Evolutionary conservation across 2,329 filamentous ascomycete genomes (phyloP).

Genomic region (Pochonia chlamydosporia): DNA sequence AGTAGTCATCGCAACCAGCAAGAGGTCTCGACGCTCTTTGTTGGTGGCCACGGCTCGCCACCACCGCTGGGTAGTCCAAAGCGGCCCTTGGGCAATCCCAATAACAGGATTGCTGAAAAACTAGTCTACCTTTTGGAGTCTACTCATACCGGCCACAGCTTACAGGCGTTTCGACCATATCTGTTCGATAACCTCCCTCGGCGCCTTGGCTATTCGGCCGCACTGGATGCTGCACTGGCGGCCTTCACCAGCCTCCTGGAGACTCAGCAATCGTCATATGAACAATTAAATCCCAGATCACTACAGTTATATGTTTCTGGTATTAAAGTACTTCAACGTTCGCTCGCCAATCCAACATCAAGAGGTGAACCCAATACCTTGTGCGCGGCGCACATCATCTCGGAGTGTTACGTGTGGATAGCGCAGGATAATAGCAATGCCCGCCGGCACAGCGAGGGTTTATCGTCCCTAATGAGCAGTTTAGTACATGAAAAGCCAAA

Average conservation of each 20-base stretch:
- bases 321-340: background rate
- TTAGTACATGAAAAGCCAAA: background rate
- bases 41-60: no score
- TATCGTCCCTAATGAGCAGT: background rate
- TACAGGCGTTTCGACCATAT: background rate
- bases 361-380: background rate
- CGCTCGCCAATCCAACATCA: background rate
- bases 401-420: background rate
- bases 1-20: background rate
- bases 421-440: background rate
- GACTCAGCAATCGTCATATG: background rate
- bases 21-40: background rate
- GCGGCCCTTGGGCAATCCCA: background rate
- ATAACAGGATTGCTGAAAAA: background rate
- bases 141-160: background rate
- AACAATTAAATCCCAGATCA: background rate
- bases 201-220: background rate
- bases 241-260: background rate
- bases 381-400: background rate
- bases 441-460: background rate
- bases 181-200: background rate
- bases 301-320: background rate
- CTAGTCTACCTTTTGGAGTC: background rate
- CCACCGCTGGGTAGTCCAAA: no score
- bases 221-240: background rate